Conservation (phyloP, 805 yeast genomes). For the Wickerhamomyces mucosus region DNA sequence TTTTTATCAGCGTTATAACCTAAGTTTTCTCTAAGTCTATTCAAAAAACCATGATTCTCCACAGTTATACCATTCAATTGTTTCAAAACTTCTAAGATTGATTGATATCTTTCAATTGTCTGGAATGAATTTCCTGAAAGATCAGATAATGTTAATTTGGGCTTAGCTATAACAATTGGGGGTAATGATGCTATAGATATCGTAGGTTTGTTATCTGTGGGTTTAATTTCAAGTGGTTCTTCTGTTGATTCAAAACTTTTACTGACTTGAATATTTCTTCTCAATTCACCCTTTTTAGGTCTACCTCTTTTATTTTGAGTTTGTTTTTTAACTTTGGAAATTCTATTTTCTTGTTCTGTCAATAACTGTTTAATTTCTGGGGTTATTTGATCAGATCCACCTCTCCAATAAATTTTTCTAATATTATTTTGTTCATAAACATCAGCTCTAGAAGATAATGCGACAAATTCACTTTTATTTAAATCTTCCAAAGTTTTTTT, state of each 20-base stretch:
- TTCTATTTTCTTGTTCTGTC: background rate
- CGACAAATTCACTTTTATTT: conserved; percentile 16
- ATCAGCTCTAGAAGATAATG: conserved; percentile 14
- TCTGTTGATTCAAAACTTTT: conserved; percentile 1
- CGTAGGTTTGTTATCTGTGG: background rate
- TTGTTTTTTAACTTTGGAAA: background rate
- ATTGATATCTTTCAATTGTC: conserved; percentile 33
- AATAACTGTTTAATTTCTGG: conserved; percentile 4
- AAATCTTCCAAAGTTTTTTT: conserved; percentile 11
- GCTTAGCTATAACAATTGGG: conserved; percentile 1
- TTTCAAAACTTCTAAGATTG: conserved; percentile 31
- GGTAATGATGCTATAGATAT: background rate
- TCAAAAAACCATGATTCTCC: conserved; percentile 31
- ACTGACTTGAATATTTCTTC: conserved; percentile 4
- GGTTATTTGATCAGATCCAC: conserved; percentile 1
- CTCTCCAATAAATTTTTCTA: conserved; percentile 10
- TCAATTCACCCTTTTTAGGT: conserved; percentile 17
- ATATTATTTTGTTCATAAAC: conserved; percentile 4
- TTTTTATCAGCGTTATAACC: conserved; percentile 43
- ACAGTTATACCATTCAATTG: conserved; percentile 37
- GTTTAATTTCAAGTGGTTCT: background rate
- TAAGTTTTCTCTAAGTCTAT: conserved; percentile 29
- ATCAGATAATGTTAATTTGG: conserved; percentile 19
- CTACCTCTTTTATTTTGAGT: conserved; percentile 16
- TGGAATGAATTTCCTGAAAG: conserved; percentile 33